These are phyloP conservation scores for Aquilaria sinensis DNA, from an alignment of 345 rosid genomes.

Conservation along the genomic window DNA sequence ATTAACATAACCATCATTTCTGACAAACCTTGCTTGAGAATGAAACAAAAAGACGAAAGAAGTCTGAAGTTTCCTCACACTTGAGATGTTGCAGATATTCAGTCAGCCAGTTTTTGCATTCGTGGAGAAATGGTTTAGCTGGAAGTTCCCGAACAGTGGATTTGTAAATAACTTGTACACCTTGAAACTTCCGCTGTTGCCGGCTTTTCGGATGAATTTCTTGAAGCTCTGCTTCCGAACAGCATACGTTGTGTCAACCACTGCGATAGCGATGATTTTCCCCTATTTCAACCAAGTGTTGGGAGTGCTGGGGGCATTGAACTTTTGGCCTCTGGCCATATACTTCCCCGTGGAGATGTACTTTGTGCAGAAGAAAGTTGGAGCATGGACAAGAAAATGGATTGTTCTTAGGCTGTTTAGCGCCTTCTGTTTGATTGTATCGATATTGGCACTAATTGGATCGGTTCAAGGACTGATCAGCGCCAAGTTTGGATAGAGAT, in stretches of 20 bases:
- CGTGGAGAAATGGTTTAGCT: slow-evolving; percentile 43
- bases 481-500: slow-evolving; percentile 27
- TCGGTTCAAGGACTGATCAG: slow-evolving; percentile 35
- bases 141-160: slow-evolving; percentile 29
- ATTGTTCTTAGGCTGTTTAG: slow-evolving; percentile 45
- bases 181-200: slow-evolving; percentile 23
- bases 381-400: slow-evolving; percentile 48
- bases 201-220: slow-evolving; percentile 25
- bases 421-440: slow-evolving; percentile 34
- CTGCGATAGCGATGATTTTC: slow-evolving; percentile 34
- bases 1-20: too few species aligned
- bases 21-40: background rate
- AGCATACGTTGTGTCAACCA: slow-evolving; percentile 35
- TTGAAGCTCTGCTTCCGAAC: slow-evolving; percentile 43
- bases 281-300: slow-evolving; percentile 63
- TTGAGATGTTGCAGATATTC: slow-evolving; percentile 31
- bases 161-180: slow-evolving; percentile 35
- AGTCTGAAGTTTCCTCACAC: background rate
- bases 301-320: slow-evolving; percentile 54
- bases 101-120: slow-evolving; percentile 66
- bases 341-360: slow-evolving; percentile 70
- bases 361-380: slow-evolving; percentile 41
- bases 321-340: slow-evolving; percentile 63
- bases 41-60: background rate
- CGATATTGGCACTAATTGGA: slow-evolving; percentile 33